Evolutionary conservation across 176 grass and related monocot species (phyloP), one percentile per base, ranked within the genome.

Genomic region (Avena atlantica): DNA sequence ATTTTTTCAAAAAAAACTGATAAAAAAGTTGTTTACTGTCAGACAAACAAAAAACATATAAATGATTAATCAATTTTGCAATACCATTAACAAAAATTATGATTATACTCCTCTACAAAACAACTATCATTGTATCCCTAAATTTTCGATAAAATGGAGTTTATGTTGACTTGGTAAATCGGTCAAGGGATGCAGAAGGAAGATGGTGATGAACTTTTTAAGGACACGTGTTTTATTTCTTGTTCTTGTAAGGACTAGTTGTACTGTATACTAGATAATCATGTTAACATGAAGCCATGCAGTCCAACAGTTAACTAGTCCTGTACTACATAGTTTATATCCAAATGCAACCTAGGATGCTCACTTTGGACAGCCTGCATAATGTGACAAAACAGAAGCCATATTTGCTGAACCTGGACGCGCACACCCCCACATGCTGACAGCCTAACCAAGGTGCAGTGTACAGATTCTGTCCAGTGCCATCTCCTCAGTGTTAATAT

Each of bases 341-440:
- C 71, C 44, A 74, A 25, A 0, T 70, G 36, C n/a, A 74, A 49
- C 70, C 70, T 74, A 73, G 42, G 40, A 73, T 73, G 40, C 40
- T 73, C 70, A 73, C 40, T 21, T 1, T 48, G 71, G 71, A 50
- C 6, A 50, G 12, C 20, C 14, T 27, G 21, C 72, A 9, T 29
- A 12, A 13, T 7, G 52, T 76, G 73, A 76, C 23, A 76, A 76
- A 76, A 76, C 1, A 0, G 25, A 76, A 10, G 23, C 0, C 49
- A 53, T 34, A 0, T 2, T 76, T 31, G 73, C 14, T 52, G 24
- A 76, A 55, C 5, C 40, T 42, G 40, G 5, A 8, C 40, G 40
- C n/a, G 21, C 23, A 10, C 73, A 34, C 31, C 72, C 8, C 14
- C 73, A 76, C 73, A 76, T 76, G 24, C 14, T 76, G 48, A 76